Base-by-base conservation (phyloP, 345 rosid genomes). In the Moringa oleifera region DNA sequence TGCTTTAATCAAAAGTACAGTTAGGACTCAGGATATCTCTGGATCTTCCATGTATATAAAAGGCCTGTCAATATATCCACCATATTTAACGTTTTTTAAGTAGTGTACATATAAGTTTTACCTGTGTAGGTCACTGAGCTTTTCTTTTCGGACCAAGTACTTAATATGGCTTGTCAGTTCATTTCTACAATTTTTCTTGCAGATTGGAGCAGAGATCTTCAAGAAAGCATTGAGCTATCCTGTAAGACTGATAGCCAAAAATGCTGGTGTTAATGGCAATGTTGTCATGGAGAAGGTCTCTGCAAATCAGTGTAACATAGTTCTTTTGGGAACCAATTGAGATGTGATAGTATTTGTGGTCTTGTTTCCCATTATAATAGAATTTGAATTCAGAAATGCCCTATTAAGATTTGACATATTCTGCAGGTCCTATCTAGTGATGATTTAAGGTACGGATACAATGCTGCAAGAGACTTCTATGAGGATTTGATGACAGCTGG, bases 181-280 rank as follows among this genome's bases (percentile, higher is more conserved):
- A 4, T 41, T 7, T 41, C 12, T 51, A n/a, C 57, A 52, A 33
- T 18, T 67, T 8, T 51, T 23, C 22, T 13, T 71, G 57, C 85
- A 93, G 97, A 74, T 89, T 45, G 98, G 97, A 72, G 94, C 97
- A 19, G 97, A 93, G 66, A 89, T 93, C 69, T 93, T 85, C 76
- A 84, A 72, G 73, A 84, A 79, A 81, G 97, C 96, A 66, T 73
- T 89, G 63, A 79, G 85, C 68, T 89, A 87, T 69, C 98, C 98
- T 0, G 69, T 78, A 59, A 83, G 79, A 74, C 74, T 84, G 55
- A 87, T 89, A 59, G 97, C 98, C 69, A 89, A 79, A 71, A 93
- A 93, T 67, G 91, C 96, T 17, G 97, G 94, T 18, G 80, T 76
- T 33, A 89, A 84, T 71, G 97, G 94, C 24, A 93, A 76, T 63